Evolutionary conservation across 164 flowering plant species (phyloP).

Genomic region (Aristolochia contorta): DNA sequence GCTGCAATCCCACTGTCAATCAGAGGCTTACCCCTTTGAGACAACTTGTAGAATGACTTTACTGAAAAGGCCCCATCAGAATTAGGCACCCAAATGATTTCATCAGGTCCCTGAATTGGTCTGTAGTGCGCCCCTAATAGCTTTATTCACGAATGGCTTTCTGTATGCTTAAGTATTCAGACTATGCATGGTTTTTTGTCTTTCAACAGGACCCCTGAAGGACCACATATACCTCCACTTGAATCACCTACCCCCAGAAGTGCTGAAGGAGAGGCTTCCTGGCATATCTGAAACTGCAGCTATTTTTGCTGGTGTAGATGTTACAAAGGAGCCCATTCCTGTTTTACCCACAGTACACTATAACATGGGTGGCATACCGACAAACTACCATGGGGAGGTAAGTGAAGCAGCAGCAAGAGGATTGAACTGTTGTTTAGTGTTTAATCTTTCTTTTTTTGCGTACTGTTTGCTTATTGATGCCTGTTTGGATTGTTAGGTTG

Average conservation of each 20-base stretch:
- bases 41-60: too few species aligned
- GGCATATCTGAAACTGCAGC: constrained; percentile 99
- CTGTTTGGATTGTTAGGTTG: constrained; percentile 38
- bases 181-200: constrained; percentile 22
- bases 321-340: constrained; percentile 98
- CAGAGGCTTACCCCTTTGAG: too few species aligned
- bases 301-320: constrained; percentile 98
- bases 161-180: too few species aligned
- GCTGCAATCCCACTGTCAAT: too few species aligned
- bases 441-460: not conserved
- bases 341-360: constrained; percentile 97
- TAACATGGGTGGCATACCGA: constrained; percentile 99
- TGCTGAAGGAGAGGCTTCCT: constrained; percentile 97
- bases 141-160: too few species aligned
- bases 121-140: too few species aligned
- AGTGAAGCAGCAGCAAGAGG: not conserved
- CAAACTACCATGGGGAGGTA: constrained; percentile 97
- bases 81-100: too few species aligned
- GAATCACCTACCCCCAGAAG: constrained; percentile 99
- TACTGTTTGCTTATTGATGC: not conserved
- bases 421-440: not conserved
- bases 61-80: too few species aligned
- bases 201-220: constrained; percentile 24
- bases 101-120: too few species aligned
- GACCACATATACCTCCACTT: constrained; percentile 79